phyloP scores from a whole-genome alignment of 1,284 basidiomycete genomes.

The Cerrena zonata region DNA sequence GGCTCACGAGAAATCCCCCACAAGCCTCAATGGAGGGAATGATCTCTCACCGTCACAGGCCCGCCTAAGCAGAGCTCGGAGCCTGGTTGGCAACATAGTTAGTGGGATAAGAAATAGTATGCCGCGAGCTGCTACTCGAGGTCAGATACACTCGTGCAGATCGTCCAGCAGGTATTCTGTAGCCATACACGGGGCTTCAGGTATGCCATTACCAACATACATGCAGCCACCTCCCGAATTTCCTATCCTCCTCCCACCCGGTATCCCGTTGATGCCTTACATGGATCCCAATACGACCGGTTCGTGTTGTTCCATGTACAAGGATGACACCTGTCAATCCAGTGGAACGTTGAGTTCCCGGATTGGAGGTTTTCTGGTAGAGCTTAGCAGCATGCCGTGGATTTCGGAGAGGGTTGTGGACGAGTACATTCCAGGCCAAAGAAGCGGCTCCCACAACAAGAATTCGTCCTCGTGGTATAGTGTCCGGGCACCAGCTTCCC shows the following conservation, averaged over 20 bases:
- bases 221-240: too few species aligned
- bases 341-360: slow-evolving; percentile 5
- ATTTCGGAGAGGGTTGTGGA: slow-evolving; percentile 12
- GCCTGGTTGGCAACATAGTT: slow-evolving; percentile 12
- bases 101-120: slow-evolving; percentile 14
- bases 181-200: background rate
- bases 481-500: slow-evolving; percentile 7
- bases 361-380: slow-evolving; percentile 7
- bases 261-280: too few species aligned
- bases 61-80: slow-evolving; percentile 12
- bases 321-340: too few species aligned
- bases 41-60: background rate
- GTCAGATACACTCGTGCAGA: slow-evolving; percentile 11
- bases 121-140: slow-evolving; percentile 15
- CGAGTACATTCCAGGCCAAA: slow-evolving; percentile 15
- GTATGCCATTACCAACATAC: too few species aligned
- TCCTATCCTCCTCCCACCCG: too few species aligned
- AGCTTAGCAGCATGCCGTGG: slow-evolving; percentile 15
- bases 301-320: too few species aligned
- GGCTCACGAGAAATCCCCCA: background rate
- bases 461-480: slow-evolving; percentile 16
- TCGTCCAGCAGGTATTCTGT: background rate
- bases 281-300: too few species aligned
- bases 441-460: slow-evolving; percentile 6
- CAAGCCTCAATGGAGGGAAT: background rate